Evolutionary conservation across 352 stramenopile species (phyloP).

Genomic region (Phytophthora niederhauseri): DNA sequence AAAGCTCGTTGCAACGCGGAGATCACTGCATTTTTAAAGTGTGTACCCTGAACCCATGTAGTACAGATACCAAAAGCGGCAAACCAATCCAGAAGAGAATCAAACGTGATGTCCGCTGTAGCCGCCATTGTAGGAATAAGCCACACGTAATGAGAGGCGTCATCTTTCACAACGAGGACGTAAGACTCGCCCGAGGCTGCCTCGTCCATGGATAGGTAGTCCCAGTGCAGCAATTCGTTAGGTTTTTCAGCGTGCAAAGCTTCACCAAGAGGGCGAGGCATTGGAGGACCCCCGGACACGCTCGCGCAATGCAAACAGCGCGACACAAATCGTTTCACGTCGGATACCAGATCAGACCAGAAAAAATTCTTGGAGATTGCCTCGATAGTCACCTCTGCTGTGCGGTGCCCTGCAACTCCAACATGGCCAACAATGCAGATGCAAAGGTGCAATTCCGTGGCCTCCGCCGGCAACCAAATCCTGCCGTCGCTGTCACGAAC

Average conservation of each 20-base stretch:
- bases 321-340: background rate
- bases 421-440: slow-evolving; percentile 33
- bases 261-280: background rate
- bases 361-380: background rate
- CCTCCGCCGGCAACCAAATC: slow-evolving; percentile 7
- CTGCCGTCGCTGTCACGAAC: background rate
- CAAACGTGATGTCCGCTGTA: background rate
- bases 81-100: background rate
- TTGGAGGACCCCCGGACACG: background rate
- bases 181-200: background rate
- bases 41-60: background rate
- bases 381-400: slow-evolving; percentile 11
- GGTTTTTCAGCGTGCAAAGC: background rate
- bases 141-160: background rate
- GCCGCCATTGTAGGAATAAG: background rate
- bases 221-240: background rate
- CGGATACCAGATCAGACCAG: background rate
- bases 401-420: too few species aligned
- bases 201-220: background rate
- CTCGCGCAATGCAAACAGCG: background rate
- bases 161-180: background rate
- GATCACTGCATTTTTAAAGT: background rate
- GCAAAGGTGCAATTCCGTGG: slow-evolving; percentile 21
- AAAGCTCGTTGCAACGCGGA: background rate
- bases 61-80: background rate